Evolutionary conservation across 2,329 filamentous ascomycete species (phyloP).

Genomic region (Neonectria ditissima): DNA sequence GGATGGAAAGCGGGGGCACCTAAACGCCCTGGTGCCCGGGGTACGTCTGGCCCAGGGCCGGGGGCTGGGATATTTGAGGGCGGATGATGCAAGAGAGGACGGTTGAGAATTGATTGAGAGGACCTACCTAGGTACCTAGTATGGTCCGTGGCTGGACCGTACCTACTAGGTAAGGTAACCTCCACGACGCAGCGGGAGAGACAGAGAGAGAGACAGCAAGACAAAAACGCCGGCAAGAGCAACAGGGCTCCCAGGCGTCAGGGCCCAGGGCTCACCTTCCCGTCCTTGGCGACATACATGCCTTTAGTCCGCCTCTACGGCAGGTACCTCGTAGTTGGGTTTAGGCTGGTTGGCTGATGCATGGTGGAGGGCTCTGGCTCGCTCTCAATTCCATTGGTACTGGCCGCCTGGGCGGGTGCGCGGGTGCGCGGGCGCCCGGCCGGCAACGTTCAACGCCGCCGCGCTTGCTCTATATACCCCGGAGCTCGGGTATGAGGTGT

Average conservation of each 20-base stretch:
- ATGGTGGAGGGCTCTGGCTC: constrained; percentile 32
- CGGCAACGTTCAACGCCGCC: constrained; percentile 39
- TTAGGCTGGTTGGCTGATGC: constrained; percentile 32
- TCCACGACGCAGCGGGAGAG: constrained; percentile 2
- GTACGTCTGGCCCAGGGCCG: constrained; percentile 32
- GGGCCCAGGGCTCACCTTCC: constrained; percentile 18
- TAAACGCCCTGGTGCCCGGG: constrained; percentile 31
- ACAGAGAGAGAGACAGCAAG: constrained; percentile 3
- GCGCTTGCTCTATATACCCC: constrained; percentile 29
- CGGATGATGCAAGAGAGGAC: constrained; percentile 42
- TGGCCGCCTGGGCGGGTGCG: constrained; percentile 15
- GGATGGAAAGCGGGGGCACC: constrained; percentile 27
- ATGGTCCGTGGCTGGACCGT: constrained; percentile 14
- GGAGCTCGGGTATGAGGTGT: constrained; percentile 11
- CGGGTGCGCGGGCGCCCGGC: constrained; percentile 25
- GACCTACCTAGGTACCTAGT: too few relatives aligned
- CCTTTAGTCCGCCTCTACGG: constrained; percentile 26
- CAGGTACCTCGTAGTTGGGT: constrained; percentile 30
- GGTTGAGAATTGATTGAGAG: constrained; percentile 36
- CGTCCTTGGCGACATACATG: constrained; percentile 30
- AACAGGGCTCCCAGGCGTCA: background rate
- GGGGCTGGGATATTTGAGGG: constrained; percentile 29
- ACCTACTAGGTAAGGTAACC: constrained; percentile 4
- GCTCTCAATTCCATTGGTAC: constrained; percentile 17
- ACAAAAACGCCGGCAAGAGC: constrained; percentile 6